phyloP scores from a whole-genome alignment of 768 basidiomycete species.

The Wakefieldia striispora region DNA sequence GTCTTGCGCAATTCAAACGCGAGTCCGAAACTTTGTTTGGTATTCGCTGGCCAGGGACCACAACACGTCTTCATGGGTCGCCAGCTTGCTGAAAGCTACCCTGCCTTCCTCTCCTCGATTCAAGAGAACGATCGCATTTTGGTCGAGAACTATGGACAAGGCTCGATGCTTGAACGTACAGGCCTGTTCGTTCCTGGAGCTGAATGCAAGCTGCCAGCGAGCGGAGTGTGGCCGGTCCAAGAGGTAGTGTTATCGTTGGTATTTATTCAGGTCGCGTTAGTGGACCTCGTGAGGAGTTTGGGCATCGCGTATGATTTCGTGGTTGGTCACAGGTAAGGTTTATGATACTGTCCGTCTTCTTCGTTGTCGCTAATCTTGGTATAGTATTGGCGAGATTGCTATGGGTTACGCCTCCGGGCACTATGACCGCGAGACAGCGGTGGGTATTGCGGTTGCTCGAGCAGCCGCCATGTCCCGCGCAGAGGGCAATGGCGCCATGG shows the following conservation, averaged over 20 bases:
- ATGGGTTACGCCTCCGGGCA: slow-evolving; percentile 39
- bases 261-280: slow-evolving; percentile 33
- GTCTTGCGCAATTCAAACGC: slow-evolving; percentile 20
- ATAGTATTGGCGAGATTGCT: slow-evolving; percentile 34
- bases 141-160: slow-evolving; percentile 24
- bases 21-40: slow-evolving; percentile 34
- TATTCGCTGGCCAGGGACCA: slow-evolving; percentile 37
- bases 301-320: slow-evolving; percentile 34
- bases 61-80: slow-evolving; percentile 38
- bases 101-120: slow-evolving; percentile 30
- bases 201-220: slow-evolving; percentile 20
- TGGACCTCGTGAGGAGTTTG: slow-evolving; percentile 32
- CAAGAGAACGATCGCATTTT: slow-evolving; percentile 34
- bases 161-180: slow-evolving; percentile 33
- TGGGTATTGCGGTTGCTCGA: slow-evolving; percentile 36
- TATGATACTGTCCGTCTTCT: background rate
- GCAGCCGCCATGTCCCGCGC: slow-evolving; percentile 36
- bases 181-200: slow-evolving; percentile 32
- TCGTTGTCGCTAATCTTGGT: slow-evolving; percentile 6
- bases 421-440: slow-evolving; percentile 32
- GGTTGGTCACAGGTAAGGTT: slow-evolving; percentile 32
- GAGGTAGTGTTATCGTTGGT: slow-evolving; percentile 34
- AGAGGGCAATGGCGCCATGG: slow-evolving; percentile 36
- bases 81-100: slow-evolving; percentile 32
- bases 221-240: slow-evolving; percentile 32